Base-by-base conservation (phyloP, 345 rosid species). In the Citrus hindsii region DNA sequence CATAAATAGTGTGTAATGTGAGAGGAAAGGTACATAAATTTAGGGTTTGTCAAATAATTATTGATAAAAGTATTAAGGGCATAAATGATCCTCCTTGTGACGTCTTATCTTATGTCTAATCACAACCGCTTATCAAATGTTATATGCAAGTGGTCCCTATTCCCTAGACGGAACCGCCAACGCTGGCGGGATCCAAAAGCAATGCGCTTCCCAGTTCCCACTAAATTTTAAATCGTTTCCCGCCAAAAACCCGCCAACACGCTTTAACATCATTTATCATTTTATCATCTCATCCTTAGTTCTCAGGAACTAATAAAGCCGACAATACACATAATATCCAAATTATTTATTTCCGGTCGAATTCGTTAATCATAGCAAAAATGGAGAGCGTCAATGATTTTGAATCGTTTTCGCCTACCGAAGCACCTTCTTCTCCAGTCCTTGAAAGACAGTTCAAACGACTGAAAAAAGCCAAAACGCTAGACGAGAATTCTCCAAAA, bases 401-500 rank as follows among this genome's bases (percentile, higher is more conserved):
- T 13, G 85, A 84, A 55, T 86, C 78, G 28, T 79, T 80, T 81
- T 83, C 90, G 18, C 92, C 87, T 10, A 22, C 86, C 19, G 89
- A 87, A n/a, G 66, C 77, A 42, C 75, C 85, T 46, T 81, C 89
- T 53, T 83, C 89, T 72, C 88, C 89, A 0, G 72, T 82, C 73
- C 83, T 83, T 3, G 85, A 71, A 35, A 84, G 90, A 62, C 88
- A 83, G 89, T 89, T 95, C 37, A 87, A 92, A 77, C 93, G 96
- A 84, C 81, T 95, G 76, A 93, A 86, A 85, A 90, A 82, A 66
- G 83, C 88, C 16, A 77, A 79, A 28, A n/a, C 80, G 18, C 77
- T 76, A 2, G 66, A 67, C n/a, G 83, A 67, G 6, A 75, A 74
- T 60, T 84, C 83, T 16, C 55, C 84, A 3, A 10, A 7, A 25